Conservation (phyloP, 257 asterid species). For the Cynanchum wilfordii region DNA sequence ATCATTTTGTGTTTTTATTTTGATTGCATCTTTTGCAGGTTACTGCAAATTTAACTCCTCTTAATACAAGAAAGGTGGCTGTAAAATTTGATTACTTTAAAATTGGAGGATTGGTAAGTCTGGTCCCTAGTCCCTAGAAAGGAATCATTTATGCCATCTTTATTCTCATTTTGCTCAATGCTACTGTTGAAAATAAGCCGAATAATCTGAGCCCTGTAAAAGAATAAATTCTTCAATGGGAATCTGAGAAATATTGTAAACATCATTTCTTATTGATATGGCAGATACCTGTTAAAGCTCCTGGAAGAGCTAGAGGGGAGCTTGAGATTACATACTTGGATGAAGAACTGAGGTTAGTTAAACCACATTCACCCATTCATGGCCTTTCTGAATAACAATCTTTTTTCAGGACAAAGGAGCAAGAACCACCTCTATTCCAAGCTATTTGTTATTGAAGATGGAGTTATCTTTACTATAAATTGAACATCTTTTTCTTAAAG, state of each 20-base stretch:
- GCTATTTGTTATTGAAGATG: neutral
- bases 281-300: conserved; percentile 75
- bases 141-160: neutral
- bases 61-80: conserved; percentile 62
- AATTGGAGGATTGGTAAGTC: conserved; percentile 73
- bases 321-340: conserved; percentile 84
- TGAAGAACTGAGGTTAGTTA: conserved; percentile 59
- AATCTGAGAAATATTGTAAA: neutral
- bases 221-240: neutral
- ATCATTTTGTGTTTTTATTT: neutral
- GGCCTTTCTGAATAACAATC: neutral
- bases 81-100: conserved; percentile 73
- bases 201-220: neutral
- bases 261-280: neutral
- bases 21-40: conserved; percentile 38
- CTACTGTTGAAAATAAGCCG: neutral
- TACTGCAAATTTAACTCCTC: conserved; percentile 79
- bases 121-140: neutral
- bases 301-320: conserved; percentile 59
- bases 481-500: neutral
- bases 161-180: neutral
- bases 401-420: neutral
- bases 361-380: neutral
- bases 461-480: neutral
- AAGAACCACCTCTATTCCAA: neutral